Percentiles rank a stretch among this genome's conserved stretches.
phyloP scores from a whole-genome alignment of 2,329 filamentous ascomycete genomes.

The Metarhizium robertsii region DNA sequence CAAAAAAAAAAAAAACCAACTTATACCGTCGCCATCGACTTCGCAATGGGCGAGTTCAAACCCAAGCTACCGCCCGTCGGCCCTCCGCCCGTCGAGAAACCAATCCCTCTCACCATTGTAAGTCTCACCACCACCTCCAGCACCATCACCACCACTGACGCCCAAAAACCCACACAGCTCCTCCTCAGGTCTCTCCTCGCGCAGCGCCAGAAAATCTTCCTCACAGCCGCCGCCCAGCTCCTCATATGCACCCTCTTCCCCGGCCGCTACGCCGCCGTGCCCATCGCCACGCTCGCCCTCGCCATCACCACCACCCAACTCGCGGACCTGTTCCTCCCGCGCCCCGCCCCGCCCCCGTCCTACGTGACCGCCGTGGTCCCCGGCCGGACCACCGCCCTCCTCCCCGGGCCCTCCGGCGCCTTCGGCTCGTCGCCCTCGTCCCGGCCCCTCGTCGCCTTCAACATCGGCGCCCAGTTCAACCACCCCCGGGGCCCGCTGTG shows the following conservation, averaged over 20 bases:
- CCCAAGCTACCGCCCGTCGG: constrained; percentile 13
- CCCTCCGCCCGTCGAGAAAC: constrained; percentile 4
- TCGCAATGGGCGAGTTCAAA: constrained; percentile 11
- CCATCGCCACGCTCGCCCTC: constrained; percentile 19
- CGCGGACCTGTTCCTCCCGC: constrained; percentile 12
- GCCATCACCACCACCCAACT: constrained; percentile 21
- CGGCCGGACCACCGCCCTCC: constrained; percentile 24
- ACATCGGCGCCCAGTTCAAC: constrained; percentile 35
- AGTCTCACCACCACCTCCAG: constrained; percentile 3
- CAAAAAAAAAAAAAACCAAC: too few species aligned
- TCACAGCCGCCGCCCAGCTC: constrained; percentile 26
- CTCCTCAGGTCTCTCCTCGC: constrained; percentile 23
- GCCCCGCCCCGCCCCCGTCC: constrained; percentile 1
- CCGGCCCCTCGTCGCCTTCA: constrained; percentile 30
- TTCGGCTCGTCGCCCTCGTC: constrained; percentile 19
- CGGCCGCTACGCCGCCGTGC: constrained; percentile 24
- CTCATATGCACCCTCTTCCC: constrained; percentile 23
- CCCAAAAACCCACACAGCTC: background rate
- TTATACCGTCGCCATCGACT: too few species aligned
- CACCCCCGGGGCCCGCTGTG: constrained; percentile 39
- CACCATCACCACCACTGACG: background rate
- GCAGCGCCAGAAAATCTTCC: constrained; percentile 20
- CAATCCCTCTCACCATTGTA: constrained; percentile 12
- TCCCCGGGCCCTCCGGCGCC: constrained; percentile 17
- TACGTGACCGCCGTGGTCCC: constrained; percentile 18